These are phyloP conservation scores for Nicotiana rustica DNA, from an alignment of 305 asterid genomes.

Conservation along the genomic window DNA sequence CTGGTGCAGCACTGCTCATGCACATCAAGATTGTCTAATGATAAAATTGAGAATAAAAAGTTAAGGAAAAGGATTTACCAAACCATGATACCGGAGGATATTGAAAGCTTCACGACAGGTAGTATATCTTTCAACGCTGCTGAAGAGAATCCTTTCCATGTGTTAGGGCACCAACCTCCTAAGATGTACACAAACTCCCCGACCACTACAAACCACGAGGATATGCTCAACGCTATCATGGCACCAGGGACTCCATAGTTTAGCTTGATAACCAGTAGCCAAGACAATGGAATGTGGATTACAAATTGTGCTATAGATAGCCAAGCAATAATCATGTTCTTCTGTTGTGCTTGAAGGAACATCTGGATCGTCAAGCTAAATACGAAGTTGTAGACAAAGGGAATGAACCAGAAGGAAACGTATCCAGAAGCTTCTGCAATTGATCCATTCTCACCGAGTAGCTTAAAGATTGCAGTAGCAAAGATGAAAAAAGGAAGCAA, in stretches of 20 bases:
- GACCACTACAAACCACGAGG: conserved; percentile 61
- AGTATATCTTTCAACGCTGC: conserved; percentile 67
- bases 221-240: conserved; percentile 61
- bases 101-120: conserved; percentile 74
- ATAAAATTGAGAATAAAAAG: neutral
- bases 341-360: conserved; percentile 88
- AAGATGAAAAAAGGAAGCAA: conserved; percentile 67
- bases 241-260: conserved; percentile 70
- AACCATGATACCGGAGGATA: conserved; percentile 76
- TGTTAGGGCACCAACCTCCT: conserved; percentile 78
- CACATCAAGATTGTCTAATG: neutral
- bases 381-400: conserved; percentile 50
- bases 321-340: conserved; percentile 69
- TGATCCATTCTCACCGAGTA: conserved; percentile 60
- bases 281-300: conserved; percentile 66
- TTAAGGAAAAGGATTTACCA: conserved; percentile 50
- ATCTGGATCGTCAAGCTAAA: conserved; percentile 69
- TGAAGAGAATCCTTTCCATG: conserved; percentile 68
- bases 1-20: too few relatives aligned
- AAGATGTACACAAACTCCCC: conserved; percentile 65
- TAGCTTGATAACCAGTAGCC: conserved; percentile 59
- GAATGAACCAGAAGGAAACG: conserved; percentile 66
- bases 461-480: conserved; percentile 55
- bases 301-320: conserved; percentile 53
- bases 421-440: conserved; percentile 65